Percentiles rank a stretch among this genome's conserved stretches.
These are phyloP conservation scores for Neonectria faginata DNA, from an alignment of 2,329 filamentous ascomycete genomes.

Conservation along the genomic window DNA sequence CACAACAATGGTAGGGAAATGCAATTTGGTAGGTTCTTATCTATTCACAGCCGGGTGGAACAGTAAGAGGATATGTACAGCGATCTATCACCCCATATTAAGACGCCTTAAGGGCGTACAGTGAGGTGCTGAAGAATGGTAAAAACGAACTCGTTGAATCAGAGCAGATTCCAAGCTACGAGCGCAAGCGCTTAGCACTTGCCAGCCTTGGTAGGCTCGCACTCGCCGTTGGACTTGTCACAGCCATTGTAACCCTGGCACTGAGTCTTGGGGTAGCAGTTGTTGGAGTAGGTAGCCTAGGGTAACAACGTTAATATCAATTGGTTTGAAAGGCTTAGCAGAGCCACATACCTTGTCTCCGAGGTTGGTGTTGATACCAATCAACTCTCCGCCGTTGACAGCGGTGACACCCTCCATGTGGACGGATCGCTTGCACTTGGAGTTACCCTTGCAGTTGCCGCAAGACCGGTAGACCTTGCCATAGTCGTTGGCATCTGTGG, in stretches of 20 bases:
- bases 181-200: constrained; percentile 40
- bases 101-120: no score
- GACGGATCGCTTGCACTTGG: constrained; percentile 51
- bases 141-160: no score
- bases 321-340: no score
- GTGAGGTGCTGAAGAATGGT: no score
- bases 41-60: no score
- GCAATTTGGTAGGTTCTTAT: no score
- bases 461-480: constrained; percentile 55
- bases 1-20: no score
- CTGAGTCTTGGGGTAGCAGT: constrained; percentile 45
- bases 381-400: constrained; percentile 55
- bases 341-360: no score
- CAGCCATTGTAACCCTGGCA: constrained; percentile 48
- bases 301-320: no score
- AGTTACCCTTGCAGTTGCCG: constrained; percentile 38
- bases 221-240: constrained; percentile 46
- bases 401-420: constrained; percentile 58
- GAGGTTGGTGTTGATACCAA: constrained; percentile 56
- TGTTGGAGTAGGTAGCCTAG: constrained; percentile 47
- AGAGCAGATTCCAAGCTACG: no score
- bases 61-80: no score
- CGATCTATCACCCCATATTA: no score
- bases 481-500: constrained; percentile 55
- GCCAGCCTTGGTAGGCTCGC: constrained; percentile 45